Evolutionary conservation across 129 eudicot genomes (phyloP).

Genomic region (Saposhnikovia divaricata): DNA sequence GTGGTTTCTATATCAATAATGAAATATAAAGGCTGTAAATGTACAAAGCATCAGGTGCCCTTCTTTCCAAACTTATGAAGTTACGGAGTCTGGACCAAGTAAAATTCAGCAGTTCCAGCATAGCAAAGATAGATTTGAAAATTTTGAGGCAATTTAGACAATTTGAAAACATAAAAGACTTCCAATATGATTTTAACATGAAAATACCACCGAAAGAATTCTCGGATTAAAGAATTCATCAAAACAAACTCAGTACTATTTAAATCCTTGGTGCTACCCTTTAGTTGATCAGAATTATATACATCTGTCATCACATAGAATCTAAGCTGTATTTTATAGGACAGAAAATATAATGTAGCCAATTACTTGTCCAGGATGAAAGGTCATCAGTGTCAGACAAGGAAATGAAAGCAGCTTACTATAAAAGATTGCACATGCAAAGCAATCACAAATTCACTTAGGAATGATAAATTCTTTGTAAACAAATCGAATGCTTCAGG

Average conservation of each 20-base stretch:
- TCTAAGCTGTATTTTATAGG: background rate
- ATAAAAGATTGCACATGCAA: background rate
- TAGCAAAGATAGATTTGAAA: background rate
- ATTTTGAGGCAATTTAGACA: background rate
- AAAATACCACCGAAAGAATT: background rate
- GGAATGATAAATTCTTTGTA: background rate
- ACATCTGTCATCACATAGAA: no score
- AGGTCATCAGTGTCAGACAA: background rate
- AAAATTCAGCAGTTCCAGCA: background rate
- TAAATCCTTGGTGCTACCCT: background rate
- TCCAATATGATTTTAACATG: background rate
- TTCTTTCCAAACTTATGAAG: background rate
- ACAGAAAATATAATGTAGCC: background rate
- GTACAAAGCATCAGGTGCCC: background rate
- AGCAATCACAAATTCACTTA: background rate
- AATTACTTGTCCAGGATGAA: background rate
- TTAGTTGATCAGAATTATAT: no score
- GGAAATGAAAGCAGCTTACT: background rate
- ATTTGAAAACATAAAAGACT: background rate
- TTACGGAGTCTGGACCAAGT: background rate
- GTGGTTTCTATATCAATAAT: background rate
- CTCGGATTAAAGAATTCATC: background rate
- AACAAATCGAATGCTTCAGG: background rate
- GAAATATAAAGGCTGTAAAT: background rate
- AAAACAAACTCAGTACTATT: background rate